These are phyloP conservation scores for Yamadazyma siamensis DNA, from an alignment of 1,139 yeast genomes.

Conservation along the genomic window DNA sequence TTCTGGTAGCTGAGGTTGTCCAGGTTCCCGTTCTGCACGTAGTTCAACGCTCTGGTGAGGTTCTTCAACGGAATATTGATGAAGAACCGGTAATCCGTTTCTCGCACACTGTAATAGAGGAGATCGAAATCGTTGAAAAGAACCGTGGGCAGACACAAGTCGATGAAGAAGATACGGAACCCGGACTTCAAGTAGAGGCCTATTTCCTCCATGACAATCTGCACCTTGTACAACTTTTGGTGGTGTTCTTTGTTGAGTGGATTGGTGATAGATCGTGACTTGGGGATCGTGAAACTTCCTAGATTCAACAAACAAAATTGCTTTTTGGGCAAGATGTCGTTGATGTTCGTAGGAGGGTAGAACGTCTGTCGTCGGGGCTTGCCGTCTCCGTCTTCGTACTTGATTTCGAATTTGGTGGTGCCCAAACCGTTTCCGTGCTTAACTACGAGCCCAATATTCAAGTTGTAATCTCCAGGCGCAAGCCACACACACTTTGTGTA, in stretches of 20 bases:
- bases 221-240: constrained; percentile 35
- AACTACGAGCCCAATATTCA: constrained; percentile 51
- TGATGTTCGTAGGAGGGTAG: constrained; percentile 57
- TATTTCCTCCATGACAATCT: constrained; percentile 55
- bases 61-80: constrained; percentile 44
- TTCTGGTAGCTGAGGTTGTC: constrained; percentile 17
- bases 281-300: constrained; percentile 42
- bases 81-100: constrained; percentile 39
- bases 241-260: constrained; percentile 10
- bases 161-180: constrained; percentile 55
- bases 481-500: constrained; percentile 46
- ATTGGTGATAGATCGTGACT: constrained; percentile 1
- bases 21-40: constrained; percentile 27
- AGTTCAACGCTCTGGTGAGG: constrained; percentile 38
- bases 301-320: constrained; percentile 50
- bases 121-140: constrained; percentile 44
- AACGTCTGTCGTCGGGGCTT: constrained; percentile 31
- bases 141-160: constrained; percentile 44
- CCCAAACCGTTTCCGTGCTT: constrained; percentile 56
- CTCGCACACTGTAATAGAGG: constrained; percentile 39
- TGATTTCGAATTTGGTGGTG: constrained; percentile 53
- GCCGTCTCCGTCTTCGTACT: constrained; percentile 21
- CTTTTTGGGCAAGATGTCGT: constrained; percentile 53
- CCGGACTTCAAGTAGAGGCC: constrained; percentile 57
- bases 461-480: constrained; percentile 51